A percentile compares a stretch with the other conserved stretches of the same genome.
These are phyloP conservation scores for Aspergillus hortae DNA, from an alignment of 2,329 filamentous ascomycete genomes.

Conservation along the genomic window DNA sequence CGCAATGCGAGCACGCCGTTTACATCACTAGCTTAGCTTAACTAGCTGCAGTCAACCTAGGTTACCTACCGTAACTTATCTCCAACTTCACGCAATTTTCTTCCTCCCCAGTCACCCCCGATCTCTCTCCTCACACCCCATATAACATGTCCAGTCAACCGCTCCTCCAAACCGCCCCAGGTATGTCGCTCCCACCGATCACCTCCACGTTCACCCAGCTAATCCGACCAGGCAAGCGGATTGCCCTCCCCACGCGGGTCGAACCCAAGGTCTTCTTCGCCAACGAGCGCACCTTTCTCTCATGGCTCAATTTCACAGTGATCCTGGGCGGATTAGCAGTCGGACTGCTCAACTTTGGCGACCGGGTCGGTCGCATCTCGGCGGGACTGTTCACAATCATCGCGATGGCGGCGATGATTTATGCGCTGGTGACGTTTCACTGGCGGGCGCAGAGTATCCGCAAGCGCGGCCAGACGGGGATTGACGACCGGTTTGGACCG, in stretches of 20 bases:
- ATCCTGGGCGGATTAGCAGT: conserved; percentile 95
- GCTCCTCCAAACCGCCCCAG: conserved; percentile 88
- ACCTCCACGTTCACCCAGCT: conserved; percentile 2
- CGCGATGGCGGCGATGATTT: conserved; percentile 91
- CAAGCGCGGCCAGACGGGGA: conserved; percentile 85
- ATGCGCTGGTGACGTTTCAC: conserved; percentile 92
- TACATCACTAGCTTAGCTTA: not conserved
- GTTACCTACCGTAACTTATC: not conserved
- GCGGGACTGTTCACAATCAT: conserved; percentile 92
- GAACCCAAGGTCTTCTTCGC: conserved; percentile 99
- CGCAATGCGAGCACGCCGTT: not conserved
- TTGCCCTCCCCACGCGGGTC: conserved; percentile 94
- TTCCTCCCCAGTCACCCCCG: not conserved
- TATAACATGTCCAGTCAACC: conserved; percentile 87
- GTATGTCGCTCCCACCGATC: conserved; percentile 48
- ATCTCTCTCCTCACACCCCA: not conserved
- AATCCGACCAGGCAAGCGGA: conserved; percentile 75
- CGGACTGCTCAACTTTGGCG: conserved; percentile 96
- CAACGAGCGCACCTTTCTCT: conserved; percentile 98
- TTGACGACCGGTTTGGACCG: conserved; percentile 93
- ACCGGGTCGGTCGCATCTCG: conserved; percentile 88
- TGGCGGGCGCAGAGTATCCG: conserved; percentile 94
- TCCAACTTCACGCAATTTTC: not conserved
- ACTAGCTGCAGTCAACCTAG: not conserved
- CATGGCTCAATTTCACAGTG: conserved; percentile 99